Percentiles rank a stretch among this genome's conserved stretches.
Evolutionary conservation across 2,329 filamentous ascomycete genomes (phyloP).

Genomic region (Penicillium sp.): DNA sequence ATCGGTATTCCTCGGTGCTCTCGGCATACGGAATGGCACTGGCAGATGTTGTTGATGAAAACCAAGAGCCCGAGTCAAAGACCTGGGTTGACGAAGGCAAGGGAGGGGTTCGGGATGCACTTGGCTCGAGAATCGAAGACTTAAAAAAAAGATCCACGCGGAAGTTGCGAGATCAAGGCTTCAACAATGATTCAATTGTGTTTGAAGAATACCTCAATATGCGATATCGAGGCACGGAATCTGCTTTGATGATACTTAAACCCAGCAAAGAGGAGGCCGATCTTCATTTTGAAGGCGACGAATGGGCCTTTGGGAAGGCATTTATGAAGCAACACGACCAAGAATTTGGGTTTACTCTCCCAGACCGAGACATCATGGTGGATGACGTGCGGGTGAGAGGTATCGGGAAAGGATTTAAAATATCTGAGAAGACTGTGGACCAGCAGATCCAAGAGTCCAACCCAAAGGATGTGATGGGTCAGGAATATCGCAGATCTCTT

Average conservation of each 20-base stretch:
- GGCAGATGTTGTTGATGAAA: constrained; percentile 73
- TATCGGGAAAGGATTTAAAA: constrained; percentile 83
- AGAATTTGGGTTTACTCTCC: constrained; percentile 87
- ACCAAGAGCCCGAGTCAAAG: constrained; percentile 66
- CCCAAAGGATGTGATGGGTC: constrained; percentile 45
- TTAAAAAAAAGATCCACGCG: constrained; percentile 71
- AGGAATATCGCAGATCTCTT: constrained; percentile 63
- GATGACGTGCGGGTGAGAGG: constrained; percentile 86
- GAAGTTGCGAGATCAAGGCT: constrained; percentile 73
- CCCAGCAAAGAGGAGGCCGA: constrained; percentile 21
- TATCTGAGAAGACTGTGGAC: constrained; percentile 61
- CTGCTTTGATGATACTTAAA: constrained; percentile 37
- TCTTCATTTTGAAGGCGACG: constrained; percentile 59
- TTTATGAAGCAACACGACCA: constrained; percentile 86
- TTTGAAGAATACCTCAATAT: constrained; percentile 95
- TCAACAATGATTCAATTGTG: constrained; percentile 67
- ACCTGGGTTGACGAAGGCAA: constrained; percentile 52
- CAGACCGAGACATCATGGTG: constrained; percentile 81
- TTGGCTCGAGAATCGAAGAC: constrained; percentile 72
- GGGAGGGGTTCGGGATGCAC: constrained; percentile 56
- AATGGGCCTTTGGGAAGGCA: constrained; percentile 79
- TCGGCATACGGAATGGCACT: constrained; percentile 91
- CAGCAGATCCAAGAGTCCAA: constrained; percentile 61
- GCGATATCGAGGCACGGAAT: constrained; percentile 35
- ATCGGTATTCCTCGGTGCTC: constrained; percentile 82